Base-by-base conservation (phyloP, 495 filamentous ascomycete species). In the Aspergillus leporis region DNA sequence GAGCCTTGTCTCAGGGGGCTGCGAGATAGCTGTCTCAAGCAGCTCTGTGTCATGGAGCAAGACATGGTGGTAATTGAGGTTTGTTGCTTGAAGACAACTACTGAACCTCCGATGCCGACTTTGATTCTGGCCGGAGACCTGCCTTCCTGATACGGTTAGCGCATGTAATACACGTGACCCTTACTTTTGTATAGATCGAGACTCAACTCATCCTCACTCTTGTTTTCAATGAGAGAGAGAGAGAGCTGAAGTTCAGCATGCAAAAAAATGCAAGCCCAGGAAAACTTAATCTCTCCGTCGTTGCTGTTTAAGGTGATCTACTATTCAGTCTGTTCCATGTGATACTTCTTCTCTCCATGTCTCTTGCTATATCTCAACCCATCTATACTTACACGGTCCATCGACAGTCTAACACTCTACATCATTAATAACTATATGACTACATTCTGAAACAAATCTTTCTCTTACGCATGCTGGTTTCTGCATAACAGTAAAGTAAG, bases 1-100 rank as follows among this genome's bases (percentile, higher is more conserved):
- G 82, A 68, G 47, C 69, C 58, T 38, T 66, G 66, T 32, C 67
- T 63, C 47, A 72, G 46, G 19, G 73, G 63, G 47, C 69, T 66
- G n/a, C 70, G 67, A 47, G 75, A 57, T 40, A 80, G 72, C 73
- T 77, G 75, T 59, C 66, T 66, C 36, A 76, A 67, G 63, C 76
- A 76, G 73, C 71, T 74, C 54, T 73, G 73, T 43, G 72, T 63
- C 60, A 76, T 51, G 51, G 61, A 61, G 56, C 57, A 66, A 49
- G 73, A 71, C 74, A 78, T 78, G 60, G 59, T 59, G 58, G 55
- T 50, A 59, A 57, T 65, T 64, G 69, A 34, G 50, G 40, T 60
- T 64, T 63, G 56, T 51, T 69, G 65, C 51, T 65, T 46, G 55
- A 25, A 38, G 50, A 52, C 45, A 57, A 53, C 36, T 55, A 22